Evolutionary conservation across 2,329 filamentous ascomycete species (phyloP).

Genomic region (Venturia pyrina): DNA sequence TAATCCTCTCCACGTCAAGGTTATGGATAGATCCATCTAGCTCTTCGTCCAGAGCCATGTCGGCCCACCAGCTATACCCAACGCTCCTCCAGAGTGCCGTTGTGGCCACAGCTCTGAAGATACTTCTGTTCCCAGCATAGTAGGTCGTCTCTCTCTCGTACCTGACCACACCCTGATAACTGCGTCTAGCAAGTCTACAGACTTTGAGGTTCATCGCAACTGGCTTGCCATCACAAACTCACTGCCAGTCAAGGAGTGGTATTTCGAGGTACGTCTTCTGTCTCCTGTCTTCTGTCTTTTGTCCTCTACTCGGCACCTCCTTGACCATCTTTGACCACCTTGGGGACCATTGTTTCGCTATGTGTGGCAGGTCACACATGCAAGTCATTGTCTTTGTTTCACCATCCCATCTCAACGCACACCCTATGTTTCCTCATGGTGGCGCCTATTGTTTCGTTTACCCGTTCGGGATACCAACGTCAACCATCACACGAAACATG

Average conservation of each 20-base stretch:
- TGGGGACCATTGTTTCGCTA: background rate
- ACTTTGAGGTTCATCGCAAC: slow-evolving; percentile 98
- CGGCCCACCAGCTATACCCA: slow-evolving; percentile 55
- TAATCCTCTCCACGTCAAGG: background rate
- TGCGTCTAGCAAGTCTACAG: slow-evolving; percentile 77
- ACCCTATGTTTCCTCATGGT: background rate
- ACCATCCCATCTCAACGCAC: background rate
- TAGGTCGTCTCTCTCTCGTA: slow-evolving; percentile 39
- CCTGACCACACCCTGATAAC: slow-evolving; percentile 17
- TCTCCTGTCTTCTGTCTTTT: background rate
- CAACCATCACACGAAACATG: background rate
- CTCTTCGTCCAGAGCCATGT: background rate
- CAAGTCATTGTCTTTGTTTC: background rate
- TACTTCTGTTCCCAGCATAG: slow-evolving; percentile 91
- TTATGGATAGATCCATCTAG: background rate
- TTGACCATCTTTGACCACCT: background rate
- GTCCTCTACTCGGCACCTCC: background rate
- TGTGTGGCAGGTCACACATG: background rate
- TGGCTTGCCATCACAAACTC: slow-evolving; percentile 96
- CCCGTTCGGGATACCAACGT: background rate
- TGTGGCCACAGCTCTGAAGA: slow-evolving; percentile 78
- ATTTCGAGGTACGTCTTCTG: slow-evolving; percentile 57
- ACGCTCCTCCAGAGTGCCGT: slow-evolving; percentile 82
- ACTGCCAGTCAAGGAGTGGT: slow-evolving; percentile 81
- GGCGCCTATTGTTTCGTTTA: background rate